Base-by-base conservation (phyloP, 176 grass and related monocot species). In the Carex scoparia region DNA sequence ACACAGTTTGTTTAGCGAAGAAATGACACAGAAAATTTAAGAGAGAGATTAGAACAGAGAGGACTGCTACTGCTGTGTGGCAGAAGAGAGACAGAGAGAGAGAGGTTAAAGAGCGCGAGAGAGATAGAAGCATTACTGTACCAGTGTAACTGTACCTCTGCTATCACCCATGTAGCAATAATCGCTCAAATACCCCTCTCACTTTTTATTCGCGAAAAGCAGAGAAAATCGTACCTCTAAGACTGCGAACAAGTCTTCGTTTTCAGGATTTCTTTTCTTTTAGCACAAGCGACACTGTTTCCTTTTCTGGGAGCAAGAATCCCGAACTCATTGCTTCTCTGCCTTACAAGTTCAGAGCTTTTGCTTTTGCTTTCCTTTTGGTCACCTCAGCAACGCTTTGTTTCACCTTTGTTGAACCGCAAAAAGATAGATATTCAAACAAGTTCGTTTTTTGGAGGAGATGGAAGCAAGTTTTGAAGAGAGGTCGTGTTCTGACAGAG, bases 401-500 rank as follows among this genome's bases (percentile, higher is more conserved):
- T 89, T 81, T 89, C 68, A 57, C 80, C 23, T 61, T 64, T 89
- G 88, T 85, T 79, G 81, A 80, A 84, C 73, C 85, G 85, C 61
- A 84, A 82, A 79, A 84, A 85, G 54, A n/a, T 55, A 23, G 28
- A 84, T 57, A 77, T 71, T 79, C 53, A 77, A 37, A 48, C 61
- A 57, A 68, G 73, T 70, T 70, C 28, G 6, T 85, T 85, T 67
- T 18, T 49, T 79, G 16, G 69, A 30, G 70, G 87, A 82, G 84
- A 99, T 99, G 96, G 91, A 87, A 79, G 87, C 88, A 11, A 88
- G 37, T 81, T 87, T 91, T 61, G 88, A 92, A 69, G 86, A 85
- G 87, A 94, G 88, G 86, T 86, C 75, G 66, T 81, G 83, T 28
- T 88, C 81, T 19, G 67, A 84, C 40, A 89, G 87, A 92, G 89